Evolutionary conservation across 2,329 filamentous ascomycete species (phyloP).

Genomic region (Byssochlamys sp.): DNA sequence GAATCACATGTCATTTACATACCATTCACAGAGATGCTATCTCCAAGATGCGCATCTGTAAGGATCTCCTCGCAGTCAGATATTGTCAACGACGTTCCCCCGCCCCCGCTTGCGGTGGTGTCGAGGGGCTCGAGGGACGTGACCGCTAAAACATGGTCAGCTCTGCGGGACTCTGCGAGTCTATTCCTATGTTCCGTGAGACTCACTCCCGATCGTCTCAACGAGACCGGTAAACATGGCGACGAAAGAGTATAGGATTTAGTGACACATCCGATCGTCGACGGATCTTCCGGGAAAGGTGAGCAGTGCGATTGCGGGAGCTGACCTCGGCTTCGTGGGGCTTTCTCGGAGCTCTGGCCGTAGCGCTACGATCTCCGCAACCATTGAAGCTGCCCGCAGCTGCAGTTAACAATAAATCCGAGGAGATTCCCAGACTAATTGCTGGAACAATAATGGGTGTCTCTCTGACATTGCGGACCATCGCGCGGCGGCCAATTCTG

Average conservation of each 20-base stretch:
- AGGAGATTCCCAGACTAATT: background rate
- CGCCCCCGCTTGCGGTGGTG: constrained; percentile 57
- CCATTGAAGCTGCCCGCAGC: background rate
- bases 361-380: background rate
- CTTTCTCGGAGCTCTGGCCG: constrained; percentile 7
- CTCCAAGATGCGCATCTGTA: constrained; percentile 71
- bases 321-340: constrained; percentile 10
- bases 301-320: background rate
- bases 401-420: background rate
- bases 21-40: constrained; percentile 92
- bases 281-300: background rate
- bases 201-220: constrained; percentile 81
- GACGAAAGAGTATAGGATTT: constrained; percentile 9
- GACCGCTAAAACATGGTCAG: constrained; percentile 54
- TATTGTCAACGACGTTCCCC: constrained; percentile 86
- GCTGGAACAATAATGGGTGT: constrained; percentile 14
- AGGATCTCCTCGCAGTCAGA: constrained; percentile 66
- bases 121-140: constrained; percentile 71
- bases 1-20: constrained; percentile 3
- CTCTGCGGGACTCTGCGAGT: constrained; percentile 15
- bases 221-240: constrained; percentile 93
- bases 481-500: constrained; percentile 15
- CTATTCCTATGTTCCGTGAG: background rate
- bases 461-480: constrained; percentile 14
- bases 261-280: background rate